A percentile compares a stretch with the other conserved stretches of the same genome.
These are phyloP conservation scores for Eucalyptus sideroxylon DNA, from an alignment of 345 rosid species.

Conservation along the genomic window DNA sequence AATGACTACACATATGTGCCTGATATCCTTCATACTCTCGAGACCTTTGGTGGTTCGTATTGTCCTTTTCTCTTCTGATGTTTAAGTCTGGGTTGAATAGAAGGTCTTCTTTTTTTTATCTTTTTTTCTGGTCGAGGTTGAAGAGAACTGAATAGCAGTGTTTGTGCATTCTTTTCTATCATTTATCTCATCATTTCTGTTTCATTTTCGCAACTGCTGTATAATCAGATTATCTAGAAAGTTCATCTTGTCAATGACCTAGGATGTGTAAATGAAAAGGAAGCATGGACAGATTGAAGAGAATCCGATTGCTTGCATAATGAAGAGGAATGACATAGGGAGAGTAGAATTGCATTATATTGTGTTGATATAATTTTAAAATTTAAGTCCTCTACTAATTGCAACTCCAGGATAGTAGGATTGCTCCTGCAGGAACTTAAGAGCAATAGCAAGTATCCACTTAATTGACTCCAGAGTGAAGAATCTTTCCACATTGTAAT, in stretches of 20 bases:
- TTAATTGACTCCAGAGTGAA: not conserved
- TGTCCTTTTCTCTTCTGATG: not conserved
- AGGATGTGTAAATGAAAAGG: not conserved
- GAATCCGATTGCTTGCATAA: not conserved
- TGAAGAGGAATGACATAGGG: not conserved
- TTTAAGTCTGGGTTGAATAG: not conserved
- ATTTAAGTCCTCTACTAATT: not conserved
- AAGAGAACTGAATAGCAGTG: not conserved
- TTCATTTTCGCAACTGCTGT: not conserved
- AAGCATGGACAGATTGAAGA: not conserved
- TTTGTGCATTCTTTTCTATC: not conserved
- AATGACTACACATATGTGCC: constrained; percentile 73
- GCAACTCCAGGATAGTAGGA: not conserved
- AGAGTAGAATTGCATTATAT: not conserved
- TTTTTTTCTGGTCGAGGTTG: not conserved
- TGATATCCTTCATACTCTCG: constrained; percentile 91
- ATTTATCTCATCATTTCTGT: not conserved
- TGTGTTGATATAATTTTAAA: not conserved
- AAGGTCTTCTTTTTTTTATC: not conserved
- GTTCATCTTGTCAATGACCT: not conserved
- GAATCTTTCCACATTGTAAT: not conserved
- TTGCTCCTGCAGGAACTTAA: not conserved
- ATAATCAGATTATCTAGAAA: not conserved
- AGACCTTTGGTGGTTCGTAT: constrained; percentile 90
- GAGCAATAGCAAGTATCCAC: not conserved